Evolutionary conservation across 73 alveolate species (phyloP), one percentile per base, ranked within the genome.

Genomic region (Breviolum minutum): DNA sequence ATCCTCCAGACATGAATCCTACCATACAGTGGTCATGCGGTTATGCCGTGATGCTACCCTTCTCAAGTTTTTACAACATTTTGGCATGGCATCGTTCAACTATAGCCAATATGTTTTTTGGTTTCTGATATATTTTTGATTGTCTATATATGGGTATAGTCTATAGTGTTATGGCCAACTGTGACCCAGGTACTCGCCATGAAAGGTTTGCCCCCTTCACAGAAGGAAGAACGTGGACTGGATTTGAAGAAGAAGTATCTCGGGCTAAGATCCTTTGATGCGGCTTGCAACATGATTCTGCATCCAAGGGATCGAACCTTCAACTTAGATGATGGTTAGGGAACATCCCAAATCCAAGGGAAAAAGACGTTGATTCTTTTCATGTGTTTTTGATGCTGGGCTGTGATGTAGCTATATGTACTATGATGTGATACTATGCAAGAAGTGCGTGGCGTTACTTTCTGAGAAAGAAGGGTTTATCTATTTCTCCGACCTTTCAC

Each of bases 201-300:
- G 95, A 89, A 92, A 68, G 98, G 98, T 81, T 54, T 92, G 73
- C 90, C 98, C 6, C 98, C 98, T 8, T 73, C 89, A 5, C 90
- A 92, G 54, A 92, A 92, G 90, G 98, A 92, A 20, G 98, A 92
- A 66, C 85, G 98, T 20, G 98, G 98, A 11, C 61, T 92, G 79
- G 89, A 73, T 30, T 81, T 92, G 40, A 92, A 92, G 98, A 73
- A 92, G 81, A 92, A 60, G 98, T 22, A n/a, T 48, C 90, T 54
- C 14, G 92, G 76, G 24, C 17, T 29, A 32, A 40, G 54, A 14
- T 68, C 77, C 8, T 17, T 68, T 66, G 74, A 66, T 66, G 74
- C 11, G n/a, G 17, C 74, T 66, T 17, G 17, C 17, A 17, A 66
- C 11, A 13, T 13, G 77, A 68, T 68, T 4, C n/a, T 68, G 24